These are phyloP conservation scores for Arabidopsis arenosa DNA, from an alignment of 345 rosid species.

Conservation along the genomic window DNA sequence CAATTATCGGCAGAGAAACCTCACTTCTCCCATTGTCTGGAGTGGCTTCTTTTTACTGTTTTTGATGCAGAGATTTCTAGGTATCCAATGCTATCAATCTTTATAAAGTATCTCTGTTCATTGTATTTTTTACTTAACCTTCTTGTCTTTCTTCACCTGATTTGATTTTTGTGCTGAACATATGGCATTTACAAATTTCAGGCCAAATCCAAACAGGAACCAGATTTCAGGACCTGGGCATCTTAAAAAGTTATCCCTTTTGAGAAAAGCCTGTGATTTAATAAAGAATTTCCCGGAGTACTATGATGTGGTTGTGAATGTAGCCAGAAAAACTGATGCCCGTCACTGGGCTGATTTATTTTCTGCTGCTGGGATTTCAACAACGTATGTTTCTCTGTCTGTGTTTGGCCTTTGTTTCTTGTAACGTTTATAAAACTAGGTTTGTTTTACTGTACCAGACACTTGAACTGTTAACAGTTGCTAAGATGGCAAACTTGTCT, in stretches of 20 bases:
- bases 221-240: conserved; percentile 55
- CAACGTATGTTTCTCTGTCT: conserved; percentile 64
- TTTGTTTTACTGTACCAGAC: background rate
- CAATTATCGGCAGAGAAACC: conserved; percentile 94
- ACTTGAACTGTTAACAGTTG: background rate
- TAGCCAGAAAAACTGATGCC: conserved; percentile 98
- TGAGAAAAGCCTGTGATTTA: conserved; percentile 91
- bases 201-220: conserved; percentile 72
- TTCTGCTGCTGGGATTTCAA: conserved; percentile 96
- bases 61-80: conserved; percentile 97
- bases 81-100: conserved; percentile 48
- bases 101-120: background rate
- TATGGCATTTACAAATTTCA: conserved; percentile 45
- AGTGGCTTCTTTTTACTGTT: conserved; percentile 99
- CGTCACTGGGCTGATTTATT: conserved; percentile 99
- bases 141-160: background rate
- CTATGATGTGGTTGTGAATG: conserved; percentile 95
- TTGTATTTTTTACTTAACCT: background rate
- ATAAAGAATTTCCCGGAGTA: conserved; percentile 87
- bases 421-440: background rate
- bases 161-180: conserved; percentile 12
- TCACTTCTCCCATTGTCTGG: conserved; percentile 95
- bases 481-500: conserved; percentile 22
- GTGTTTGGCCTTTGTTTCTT: conserved; percentile 11
- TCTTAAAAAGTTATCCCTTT: conserved; percentile 55